Evolutionary conservation across 306 rosid species (phyloP).

Genomic region (Delonix regia): DNA sequence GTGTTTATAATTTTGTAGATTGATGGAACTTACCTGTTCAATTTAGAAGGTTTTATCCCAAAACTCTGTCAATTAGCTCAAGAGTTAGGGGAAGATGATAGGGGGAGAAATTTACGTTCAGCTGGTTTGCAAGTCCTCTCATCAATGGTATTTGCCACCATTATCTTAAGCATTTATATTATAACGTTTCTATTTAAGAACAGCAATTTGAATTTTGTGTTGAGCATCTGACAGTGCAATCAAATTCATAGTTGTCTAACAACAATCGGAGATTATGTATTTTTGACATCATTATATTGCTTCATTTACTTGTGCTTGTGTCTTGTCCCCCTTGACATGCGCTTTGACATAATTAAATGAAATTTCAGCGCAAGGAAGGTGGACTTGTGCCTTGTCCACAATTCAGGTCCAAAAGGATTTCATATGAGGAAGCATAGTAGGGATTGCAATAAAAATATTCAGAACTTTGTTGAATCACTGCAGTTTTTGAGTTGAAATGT

Average conservation of each 20-base stretch:
- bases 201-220: constrained; percentile 19
- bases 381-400: background rate
- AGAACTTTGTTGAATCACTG: background rate
- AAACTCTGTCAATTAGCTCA: constrained; percentile 87
- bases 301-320: too few species aligned
- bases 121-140: constrained; percentile 87
- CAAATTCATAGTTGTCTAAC: background rate
- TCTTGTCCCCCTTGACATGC: too few species aligned
- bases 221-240: background rate
- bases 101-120: constrained; percentile 53
- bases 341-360: background rate
- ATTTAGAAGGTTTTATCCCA: constrained; percentile 78
- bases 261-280: background rate
- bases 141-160: constrained; percentile 67
- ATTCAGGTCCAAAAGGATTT: background rate
- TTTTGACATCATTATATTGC: background rate
- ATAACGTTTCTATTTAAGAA: constrained; percentile 9
- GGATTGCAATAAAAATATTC: too few species aligned
- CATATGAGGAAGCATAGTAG: background rate
- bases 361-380: background rate
- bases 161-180: constrained; percentile 26
- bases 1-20: constrained; percentile 50
- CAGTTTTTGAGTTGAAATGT: background rate
- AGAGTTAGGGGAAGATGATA: constrained; percentile 79
- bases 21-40: constrained; percentile 83